A percentile compares a stretch with the other conserved stretches of the same genome.
phyloP scores from a whole-genome alignment of 2,329 filamentous ascomycete species.

The Ophiostoma montium region DNA sequence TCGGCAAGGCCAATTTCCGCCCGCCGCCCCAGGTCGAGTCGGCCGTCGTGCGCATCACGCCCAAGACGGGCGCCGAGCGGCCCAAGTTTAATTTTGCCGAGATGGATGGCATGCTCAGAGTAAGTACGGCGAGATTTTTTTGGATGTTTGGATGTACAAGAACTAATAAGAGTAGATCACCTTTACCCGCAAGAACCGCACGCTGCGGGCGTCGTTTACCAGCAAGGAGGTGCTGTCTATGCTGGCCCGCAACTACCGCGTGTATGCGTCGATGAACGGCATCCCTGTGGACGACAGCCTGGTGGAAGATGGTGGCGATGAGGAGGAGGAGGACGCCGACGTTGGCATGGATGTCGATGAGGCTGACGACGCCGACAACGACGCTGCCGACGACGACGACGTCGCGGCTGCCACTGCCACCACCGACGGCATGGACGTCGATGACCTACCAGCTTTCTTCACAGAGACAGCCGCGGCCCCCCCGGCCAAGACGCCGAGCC shows the following conservation, averaged over 20 bases:
- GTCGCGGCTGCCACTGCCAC: constrained; percentile 26
- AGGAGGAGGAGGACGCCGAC: constrained; percentile 30
- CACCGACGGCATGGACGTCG: constrained; percentile 40
- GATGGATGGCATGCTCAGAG: constrained; percentile 71
- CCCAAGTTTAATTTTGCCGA: constrained; percentile 88
- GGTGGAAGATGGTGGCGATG: constrained; percentile 23
- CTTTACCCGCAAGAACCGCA: constrained; percentile 82
- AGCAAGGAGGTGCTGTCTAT: constrained; percentile 69
- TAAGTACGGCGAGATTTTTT: not conserved
- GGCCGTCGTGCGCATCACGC: constrained; percentile 78
- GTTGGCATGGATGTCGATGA: constrained; percentile 27
- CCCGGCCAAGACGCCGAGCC: constrained; percentile 45
- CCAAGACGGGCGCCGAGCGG: constrained; percentile 60
- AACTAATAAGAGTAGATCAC: constrained; percentile 42
- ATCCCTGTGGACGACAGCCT: constrained; percentile 58
- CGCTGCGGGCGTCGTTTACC: constrained; percentile 62
- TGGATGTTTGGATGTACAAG: too few species aligned
- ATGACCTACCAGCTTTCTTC: constrained; percentile 72
- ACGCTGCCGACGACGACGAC: constrained; percentile 29
- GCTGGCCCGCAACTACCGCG: constrained; percentile 76
- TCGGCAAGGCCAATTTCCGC: constrained; percentile 82
- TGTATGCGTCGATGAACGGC: constrained; percentile 80
- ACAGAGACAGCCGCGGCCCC: constrained; percentile 39
- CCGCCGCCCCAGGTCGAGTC: constrained; percentile 88
- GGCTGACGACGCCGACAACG: too few species aligned